These are phyloP conservation scores for Naganishia vaughanmartiniae DNA, from an alignment of 768 basidiomycete species.

Conservation along the genomic window DNA sequence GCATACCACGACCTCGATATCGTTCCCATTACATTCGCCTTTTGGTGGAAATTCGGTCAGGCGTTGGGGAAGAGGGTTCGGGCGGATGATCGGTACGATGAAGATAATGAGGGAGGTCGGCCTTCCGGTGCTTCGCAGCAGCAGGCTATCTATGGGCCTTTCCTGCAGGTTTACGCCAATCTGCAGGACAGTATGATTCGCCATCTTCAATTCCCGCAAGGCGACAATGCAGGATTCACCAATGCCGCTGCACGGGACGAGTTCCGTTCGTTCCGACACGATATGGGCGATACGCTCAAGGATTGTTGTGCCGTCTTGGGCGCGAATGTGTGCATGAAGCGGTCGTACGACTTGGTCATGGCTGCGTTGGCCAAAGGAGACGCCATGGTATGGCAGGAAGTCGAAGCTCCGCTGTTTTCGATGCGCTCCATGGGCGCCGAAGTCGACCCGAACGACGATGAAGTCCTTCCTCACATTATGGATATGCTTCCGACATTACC, in stretches of 20 bases:
- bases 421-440: constrained; percentile 98
- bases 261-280: constrained; percentile 91
- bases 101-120: constrained; percentile 1
- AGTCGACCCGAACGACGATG: constrained; percentile 75
- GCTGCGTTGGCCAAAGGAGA: constrained; percentile 63
- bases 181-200: constrained; percentile 81
- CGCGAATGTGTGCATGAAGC: constrained; percentile 74
- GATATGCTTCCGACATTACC: constrained; percentile 88
- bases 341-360: constrained; percentile 77
- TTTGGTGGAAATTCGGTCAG: constrained; percentile 97
- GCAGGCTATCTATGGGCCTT: constrained; percentile 53
- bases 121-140: constrained; percentile 49
- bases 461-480: constrained; percentile 92
- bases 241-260: constrained; percentile 83
- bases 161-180: constrained; percentile 75
- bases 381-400: constrained; percentile 83
- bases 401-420: constrained; percentile 95
- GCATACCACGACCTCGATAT: constrained; percentile 91
- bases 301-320: constrained; percentile 95
- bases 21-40: constrained; percentile 93
- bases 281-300: constrained; percentile 98
- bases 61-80: constrained; percentile 73
- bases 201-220: constrained; percentile 86
- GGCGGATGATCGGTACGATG: constrained; percentile 54
- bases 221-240: constrained; percentile 56